Conservation (phyloP, 2,329 filamentous ascomycete genomes). For the Xylaria sp. region DNA sequence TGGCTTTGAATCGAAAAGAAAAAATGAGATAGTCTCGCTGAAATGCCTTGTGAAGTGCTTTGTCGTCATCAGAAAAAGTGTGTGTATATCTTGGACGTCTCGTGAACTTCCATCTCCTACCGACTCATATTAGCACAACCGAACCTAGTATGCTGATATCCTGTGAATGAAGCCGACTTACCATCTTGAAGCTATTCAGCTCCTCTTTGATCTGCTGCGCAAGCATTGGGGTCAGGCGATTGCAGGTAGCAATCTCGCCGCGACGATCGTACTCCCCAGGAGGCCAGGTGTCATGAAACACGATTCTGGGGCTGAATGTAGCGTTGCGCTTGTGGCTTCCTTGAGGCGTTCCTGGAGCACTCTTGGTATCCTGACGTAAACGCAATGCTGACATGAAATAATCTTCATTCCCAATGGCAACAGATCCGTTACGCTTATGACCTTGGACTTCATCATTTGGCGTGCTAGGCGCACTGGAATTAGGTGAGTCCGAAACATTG, state of each 20-base stretch:
- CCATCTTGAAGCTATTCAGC: slow-evolving; percentile 99
- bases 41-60: slow-evolving; percentile 47
- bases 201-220: slow-evolving; percentile 99
- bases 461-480: slow-evolving; percentile 87
- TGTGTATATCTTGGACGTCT: slow-evolving; percentile 98
- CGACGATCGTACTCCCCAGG: slow-evolving; percentile 95
- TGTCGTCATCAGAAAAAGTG: slow-evolving; percentile 90
- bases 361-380: slow-evolving; percentile 80
- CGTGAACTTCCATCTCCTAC: slow-evolving; percentile 99
- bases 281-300: slow-evolving; percentile 97
- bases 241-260: slow-evolving; percentile 97
- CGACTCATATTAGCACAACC: slow-evolving; percentile 53
- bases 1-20: slow-evolving; percentile 42
- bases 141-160: not conserved
- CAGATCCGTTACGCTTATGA: slow-evolving; percentile 74
- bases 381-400: slow-evolving; percentile 86
- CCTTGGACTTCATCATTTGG: slow-evolving; percentile 79
- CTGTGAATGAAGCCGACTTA: slow-evolving; percentile 56
- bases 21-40: slow-evolving; percentile 42
- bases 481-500: slow-evolving; percentile 78
- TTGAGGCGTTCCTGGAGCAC: slow-evolving; percentile 81
- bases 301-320: slow-evolving; percentile 89
- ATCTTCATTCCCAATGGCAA: slow-evolving; percentile 83
- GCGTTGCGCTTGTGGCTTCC: slow-evolving; percentile 66
- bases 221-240: slow-evolving; percentile 93